phyloP scores from a whole-genome alignment of 2,329 filamentous ascomycete genomes.

The Claviceps spartinae region DNA sequence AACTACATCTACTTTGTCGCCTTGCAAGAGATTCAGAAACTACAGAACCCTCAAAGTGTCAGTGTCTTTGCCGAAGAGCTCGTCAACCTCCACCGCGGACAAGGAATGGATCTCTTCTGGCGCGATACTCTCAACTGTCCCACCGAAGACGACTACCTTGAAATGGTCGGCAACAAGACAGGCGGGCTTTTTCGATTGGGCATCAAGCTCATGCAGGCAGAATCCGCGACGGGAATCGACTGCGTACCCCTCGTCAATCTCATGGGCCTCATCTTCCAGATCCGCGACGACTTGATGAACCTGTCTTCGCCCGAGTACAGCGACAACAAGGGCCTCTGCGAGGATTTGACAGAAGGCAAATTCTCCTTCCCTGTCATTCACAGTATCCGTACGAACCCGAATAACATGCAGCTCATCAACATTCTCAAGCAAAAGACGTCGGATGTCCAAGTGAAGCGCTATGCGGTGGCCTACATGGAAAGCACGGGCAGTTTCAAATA shows the following conservation, averaged over 20 bases:
- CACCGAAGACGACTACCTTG: constrained; percentile 79
- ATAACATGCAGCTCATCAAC: constrained; percentile 70
- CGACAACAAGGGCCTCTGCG: constrained; percentile 83
- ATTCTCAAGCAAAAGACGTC: constrained; percentile 83
- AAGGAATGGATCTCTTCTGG: constrained; percentile 90
- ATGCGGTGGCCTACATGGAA: constrained; percentile 86
- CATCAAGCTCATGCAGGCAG: constrained; percentile 78
- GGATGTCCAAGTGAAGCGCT: constrained; percentile 79
- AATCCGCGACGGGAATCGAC: constrained; percentile 44
- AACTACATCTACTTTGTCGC: constrained; percentile 83
- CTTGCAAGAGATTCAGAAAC: constrained; percentile 57
- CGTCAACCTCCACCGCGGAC: constrained; percentile 70
- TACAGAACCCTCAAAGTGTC: constrained; percentile 54
- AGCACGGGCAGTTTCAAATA: constrained; percentile 81
- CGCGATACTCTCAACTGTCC: constrained; percentile 73
- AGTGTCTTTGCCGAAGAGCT: constrained; percentile 70
- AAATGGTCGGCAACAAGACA: constrained; percentile 88
- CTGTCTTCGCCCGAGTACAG: constrained; percentile 63
- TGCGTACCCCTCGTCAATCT: constrained; percentile 76
- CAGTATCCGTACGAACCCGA: constrained; percentile 64
- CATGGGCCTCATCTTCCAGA: constrained; percentile 78
- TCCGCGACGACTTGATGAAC: constrained; percentile 89
- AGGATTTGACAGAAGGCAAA: constrained; percentile 93
- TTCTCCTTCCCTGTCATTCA: constrained; percentile 95
- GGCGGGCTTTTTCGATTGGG: constrained; percentile 75